phyloP scores from a whole-genome alignment of 371 early-diverging fungal species.

The Nematocida displodere region DNA sequence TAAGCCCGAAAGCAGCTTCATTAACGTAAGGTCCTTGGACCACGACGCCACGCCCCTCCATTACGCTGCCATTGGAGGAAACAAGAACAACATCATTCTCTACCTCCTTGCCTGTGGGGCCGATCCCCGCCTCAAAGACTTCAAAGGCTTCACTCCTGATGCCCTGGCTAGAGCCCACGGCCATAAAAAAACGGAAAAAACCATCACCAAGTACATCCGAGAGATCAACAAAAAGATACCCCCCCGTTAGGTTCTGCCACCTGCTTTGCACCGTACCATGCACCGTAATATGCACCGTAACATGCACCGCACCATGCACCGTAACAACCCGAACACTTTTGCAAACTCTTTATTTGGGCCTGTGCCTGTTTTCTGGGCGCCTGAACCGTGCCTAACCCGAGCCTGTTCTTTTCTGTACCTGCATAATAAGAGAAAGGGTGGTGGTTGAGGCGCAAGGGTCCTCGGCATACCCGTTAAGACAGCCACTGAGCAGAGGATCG shows the following conservation, averaged over 20 bases:
- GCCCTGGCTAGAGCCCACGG: constrained; percentile 39
- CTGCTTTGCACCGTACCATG: too few species aligned
- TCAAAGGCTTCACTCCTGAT: constrained; percentile 35
- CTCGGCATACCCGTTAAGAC: constrained; percentile 15
- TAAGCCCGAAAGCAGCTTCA: constrained; percentile 29
- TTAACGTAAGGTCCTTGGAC: constrained; percentile 39
- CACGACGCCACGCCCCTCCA: constrained; percentile 39
- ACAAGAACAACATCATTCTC: constrained; percentile 47
- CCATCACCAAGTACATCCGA: constrained; percentile 32
- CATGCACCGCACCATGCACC: too few species aligned
- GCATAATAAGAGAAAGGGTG: background rate
- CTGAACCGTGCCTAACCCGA: too few species aligned
- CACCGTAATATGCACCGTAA: too few species aligned
- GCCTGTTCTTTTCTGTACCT: constrained; percentile 33
- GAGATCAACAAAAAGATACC: constrained; percentile 23
- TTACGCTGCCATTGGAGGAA: constrained; percentile 51
- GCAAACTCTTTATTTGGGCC: too few species aligned
- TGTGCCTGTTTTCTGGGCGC: too few species aligned
- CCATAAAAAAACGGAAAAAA: constrained; percentile 51
- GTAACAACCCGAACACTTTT: too few species aligned
- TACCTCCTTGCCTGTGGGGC: constrained; percentile 44
- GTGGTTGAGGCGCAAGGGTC: constrained; percentile 18
- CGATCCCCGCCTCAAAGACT: constrained; percentile 40
- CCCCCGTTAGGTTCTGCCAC: background rate
- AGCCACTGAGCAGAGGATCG: background rate